Percentiles rank a stretch among this genome's conserved stretches.
phyloP scores from a whole-genome alignment of 352 stramenopile genomes.

The Pythium angustatum region DNA sequence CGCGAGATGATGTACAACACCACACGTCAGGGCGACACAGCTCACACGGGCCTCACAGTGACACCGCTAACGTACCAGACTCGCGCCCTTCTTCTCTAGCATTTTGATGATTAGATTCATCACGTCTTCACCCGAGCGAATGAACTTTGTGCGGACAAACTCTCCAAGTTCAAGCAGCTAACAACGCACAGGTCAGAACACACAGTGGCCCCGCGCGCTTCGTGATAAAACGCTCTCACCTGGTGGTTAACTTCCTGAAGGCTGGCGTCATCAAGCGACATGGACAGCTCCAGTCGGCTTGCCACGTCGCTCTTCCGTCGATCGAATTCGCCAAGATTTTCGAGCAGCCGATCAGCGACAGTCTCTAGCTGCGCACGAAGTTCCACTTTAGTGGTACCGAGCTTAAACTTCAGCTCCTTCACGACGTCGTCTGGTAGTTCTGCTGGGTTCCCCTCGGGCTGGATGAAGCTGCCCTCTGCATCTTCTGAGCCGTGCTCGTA shows the following conservation, averaged over 20 bases:
- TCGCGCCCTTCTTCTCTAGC: constrained; percentile 39
- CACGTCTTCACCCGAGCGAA: constrained; percentile 68
- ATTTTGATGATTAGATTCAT: constrained; percentile 66
- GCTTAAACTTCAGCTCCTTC: constrained; percentile 52
- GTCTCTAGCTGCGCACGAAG: constrained; percentile 37
- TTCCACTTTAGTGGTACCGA: constrained; percentile 44
- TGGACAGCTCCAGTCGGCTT: constrained; percentile 28
- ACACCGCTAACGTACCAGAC: constrained; percentile 33
- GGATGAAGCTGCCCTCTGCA: constrained; percentile 73
- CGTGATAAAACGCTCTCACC: background rate
- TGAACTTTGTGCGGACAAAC: constrained; percentile 52
- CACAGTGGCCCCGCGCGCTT: constrained; percentile 3
- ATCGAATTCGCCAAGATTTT: constrained; percentile 48
- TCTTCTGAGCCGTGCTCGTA: constrained; percentile 63
- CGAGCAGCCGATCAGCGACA: constrained; percentile 37
- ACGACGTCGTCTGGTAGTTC: constrained; percentile 78
- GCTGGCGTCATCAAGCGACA: constrained; percentile 27
- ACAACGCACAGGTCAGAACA: background rate
- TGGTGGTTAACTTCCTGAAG: constrained; percentile 31
- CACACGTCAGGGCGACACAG: constrained; percentile 1
- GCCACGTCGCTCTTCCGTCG: constrained; percentile 29
- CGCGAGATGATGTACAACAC: background rate
- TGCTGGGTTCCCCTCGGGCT: constrained; percentile 76
- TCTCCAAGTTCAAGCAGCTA: constrained; percentile 16
- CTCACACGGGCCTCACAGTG: background rate